phyloP scores from a whole-genome alignment of 2,329 filamentous ascomycete species.

The Colletotrichum melonis region DNA sequence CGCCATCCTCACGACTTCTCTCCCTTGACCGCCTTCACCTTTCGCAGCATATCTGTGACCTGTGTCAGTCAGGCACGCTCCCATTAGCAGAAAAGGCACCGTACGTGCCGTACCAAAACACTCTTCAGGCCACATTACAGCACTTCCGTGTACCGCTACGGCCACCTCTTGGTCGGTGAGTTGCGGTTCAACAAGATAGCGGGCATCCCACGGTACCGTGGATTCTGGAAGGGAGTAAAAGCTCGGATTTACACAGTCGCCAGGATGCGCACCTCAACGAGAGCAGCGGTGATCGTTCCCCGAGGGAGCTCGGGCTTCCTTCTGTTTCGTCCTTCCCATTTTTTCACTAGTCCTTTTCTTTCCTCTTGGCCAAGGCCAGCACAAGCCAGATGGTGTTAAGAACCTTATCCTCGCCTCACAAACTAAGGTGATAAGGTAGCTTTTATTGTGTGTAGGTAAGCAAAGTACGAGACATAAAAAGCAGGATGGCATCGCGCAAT shows the following conservation, averaged over 20 bases:
- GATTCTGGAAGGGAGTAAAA: background rate
- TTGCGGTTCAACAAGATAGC: background rate
- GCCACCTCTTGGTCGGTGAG: slow-evolving; percentile 4
- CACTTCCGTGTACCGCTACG: background rate
- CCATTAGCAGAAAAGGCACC: background rate
- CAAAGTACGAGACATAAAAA: background rate
- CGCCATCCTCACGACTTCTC: slow-evolving; percentile 30
- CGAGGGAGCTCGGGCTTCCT: slow-evolving; percentile 16
- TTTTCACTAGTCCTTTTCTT: background rate
- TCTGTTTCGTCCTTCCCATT: slow-evolving; percentile 7
- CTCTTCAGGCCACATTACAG: slow-evolving; percentile 22
- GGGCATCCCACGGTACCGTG: background rate
- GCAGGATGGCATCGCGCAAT: slow-evolving; percentile 9
- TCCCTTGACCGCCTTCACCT: slow-evolving; percentile 34
- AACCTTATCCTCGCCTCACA: slow-evolving; percentile 2
- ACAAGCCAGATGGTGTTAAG: background rate
- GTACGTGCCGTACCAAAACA: too few relatives aligned
- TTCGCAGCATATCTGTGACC: slow-evolving; percentile 24
- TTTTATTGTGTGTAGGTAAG: background rate
- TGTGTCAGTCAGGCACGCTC: background rate
- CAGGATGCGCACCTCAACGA: slow-evolving; percentile 12
- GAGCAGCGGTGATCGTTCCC: slow-evolving; percentile 13
- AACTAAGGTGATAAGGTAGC: background rate
- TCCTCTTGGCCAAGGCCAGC: background rate
- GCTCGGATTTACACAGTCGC: slow-evolving; percentile 26